Conservation (phyloP, 306 rosid species). For the Corylus heterophylla region DNA sequence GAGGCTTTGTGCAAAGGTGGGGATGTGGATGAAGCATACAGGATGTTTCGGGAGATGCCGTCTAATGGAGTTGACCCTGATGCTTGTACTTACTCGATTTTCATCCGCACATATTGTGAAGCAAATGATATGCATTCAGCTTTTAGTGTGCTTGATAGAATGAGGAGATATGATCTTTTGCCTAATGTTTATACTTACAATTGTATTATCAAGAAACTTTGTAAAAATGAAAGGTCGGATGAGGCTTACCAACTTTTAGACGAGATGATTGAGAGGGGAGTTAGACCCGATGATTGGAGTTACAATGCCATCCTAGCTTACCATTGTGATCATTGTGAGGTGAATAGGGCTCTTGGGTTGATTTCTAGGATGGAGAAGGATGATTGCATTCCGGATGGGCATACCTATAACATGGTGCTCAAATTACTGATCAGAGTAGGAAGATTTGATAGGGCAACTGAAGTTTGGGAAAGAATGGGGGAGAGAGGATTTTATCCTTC, state of each 20-base stretch:
- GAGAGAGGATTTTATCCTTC: constrained; percentile 62
- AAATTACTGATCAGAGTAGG: constrained; percentile 74
- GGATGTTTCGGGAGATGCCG: constrained; percentile 51
- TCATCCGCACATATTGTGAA: constrained; percentile 63
- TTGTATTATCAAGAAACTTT: constrained; percentile 69
- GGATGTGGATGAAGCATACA: constrained; percentile 57
- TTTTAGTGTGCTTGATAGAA: constrained; percentile 69
- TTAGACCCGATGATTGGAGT: constrained; percentile 74
- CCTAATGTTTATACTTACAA: constrained; percentile 80
- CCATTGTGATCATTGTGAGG: constrained; percentile 84
- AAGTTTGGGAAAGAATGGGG: constrained; percentile 76
- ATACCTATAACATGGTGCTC: constrained; percentile 76
- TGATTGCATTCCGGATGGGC: constrained; percentile 59
- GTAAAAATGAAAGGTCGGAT: constrained; percentile 72
- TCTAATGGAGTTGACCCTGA: constrained; percentile 56
- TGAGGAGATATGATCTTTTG: constrained; percentile 54
- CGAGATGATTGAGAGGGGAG: constrained; percentile 75
- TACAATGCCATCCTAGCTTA: constrained; percentile 79
- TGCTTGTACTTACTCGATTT: constrained; percentile 72
- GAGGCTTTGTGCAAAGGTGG: constrained; percentile 79
- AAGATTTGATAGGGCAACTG: constrained; percentile 72
- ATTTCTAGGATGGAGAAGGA: constrained; percentile 68
- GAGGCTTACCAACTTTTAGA: constrained; percentile 86
- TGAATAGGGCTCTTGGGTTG: constrained; percentile 64
- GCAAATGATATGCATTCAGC: constrained; percentile 66